Evolutionary conservation across 805 yeast genomes (phyloP).

Genomic region (Yarrowia sp.): DNA sequence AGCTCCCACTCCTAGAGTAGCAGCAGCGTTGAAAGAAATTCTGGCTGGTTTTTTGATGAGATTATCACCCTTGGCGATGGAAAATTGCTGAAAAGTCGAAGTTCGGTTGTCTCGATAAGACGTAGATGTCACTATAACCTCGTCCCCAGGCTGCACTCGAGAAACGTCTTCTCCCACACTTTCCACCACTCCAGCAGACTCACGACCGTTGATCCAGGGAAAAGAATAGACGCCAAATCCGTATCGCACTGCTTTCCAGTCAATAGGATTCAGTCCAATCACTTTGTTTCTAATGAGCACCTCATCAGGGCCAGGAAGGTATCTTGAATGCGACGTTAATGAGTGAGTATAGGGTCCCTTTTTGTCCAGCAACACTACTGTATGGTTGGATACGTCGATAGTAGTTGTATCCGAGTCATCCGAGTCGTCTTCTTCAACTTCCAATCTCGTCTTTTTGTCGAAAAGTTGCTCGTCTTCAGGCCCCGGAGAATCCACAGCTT

Average conservation of each 20-base stretch:
- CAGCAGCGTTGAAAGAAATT: neutral
- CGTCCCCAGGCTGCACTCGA: conserved; percentile 9
- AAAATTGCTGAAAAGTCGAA: conserved; percentile 10
- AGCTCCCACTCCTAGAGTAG: conserved; percentile 16
- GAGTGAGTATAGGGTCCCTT: conserved; percentile 18
- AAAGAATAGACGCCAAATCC: conserved; percentile 25
- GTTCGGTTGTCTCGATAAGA: conserved; percentile 8
- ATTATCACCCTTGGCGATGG: conserved; percentile 5
- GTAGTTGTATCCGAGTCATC: neutral
- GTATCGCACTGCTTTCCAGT: conserved; percentile 24
- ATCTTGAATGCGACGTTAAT: neutral
- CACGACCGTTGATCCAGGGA: conserved; percentile 28
- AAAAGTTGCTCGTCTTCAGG: conserved; percentile 2
- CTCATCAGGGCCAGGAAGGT: conserved; percentile 17
- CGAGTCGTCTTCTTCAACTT: neutral
- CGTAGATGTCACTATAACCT: conserved; percentile 6
- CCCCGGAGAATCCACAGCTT: neutral
- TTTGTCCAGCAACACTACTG: neutral
- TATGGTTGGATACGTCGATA: neutral
- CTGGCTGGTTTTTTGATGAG: neutral
- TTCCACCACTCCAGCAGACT: conserved; percentile 20
- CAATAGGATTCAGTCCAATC: conserved; percentile 26
- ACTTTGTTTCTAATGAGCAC: conserved; percentile 21
- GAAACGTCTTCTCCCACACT: conserved; percentile 7
- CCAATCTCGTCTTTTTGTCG: neutral